A percentile compares a stretch with the other conserved stretches of the same genome.
These are phyloP conservation scores for Barnettozyma wickerhamii DNA, from an alignment of 805 yeast species.

Conservation along the genomic window DNA sequence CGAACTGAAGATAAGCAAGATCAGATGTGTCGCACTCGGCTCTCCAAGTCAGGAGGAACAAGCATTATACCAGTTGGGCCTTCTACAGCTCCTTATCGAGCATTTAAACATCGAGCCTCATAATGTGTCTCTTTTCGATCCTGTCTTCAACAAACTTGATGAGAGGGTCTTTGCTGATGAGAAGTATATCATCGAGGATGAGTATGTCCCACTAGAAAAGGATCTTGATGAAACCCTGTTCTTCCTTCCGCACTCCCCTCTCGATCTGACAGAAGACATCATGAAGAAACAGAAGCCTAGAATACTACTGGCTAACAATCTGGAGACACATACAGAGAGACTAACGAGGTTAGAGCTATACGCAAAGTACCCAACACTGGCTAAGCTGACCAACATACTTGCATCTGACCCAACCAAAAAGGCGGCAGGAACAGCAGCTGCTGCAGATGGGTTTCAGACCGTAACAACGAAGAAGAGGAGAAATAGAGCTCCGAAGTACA, in stretches of 20 bases:
- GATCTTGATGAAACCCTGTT: slow-evolving; percentile 32
- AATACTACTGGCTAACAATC: slow-evolving; percentile 47
- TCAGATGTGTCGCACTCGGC: slow-evolving; percentile 74
- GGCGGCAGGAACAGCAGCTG: not conserved
- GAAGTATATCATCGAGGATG: slow-evolving; percentile 19
- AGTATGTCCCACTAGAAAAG: slow-evolving; percentile 4
- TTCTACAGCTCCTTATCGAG: slow-evolving; percentile 40
- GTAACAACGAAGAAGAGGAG: slow-evolving; percentile 16
- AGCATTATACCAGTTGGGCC: slow-evolving; percentile 65
- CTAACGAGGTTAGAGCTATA: slow-evolving; percentile 38
- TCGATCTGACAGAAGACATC: slow-evolving; percentile 43
- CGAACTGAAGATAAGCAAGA: slow-evolving; percentile 17
- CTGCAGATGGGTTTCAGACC: slow-evolving; percentile 19
- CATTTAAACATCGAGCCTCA: slow-evolving; percentile 15
- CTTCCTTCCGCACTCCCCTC: slow-evolving; percentile 76
- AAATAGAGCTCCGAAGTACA: slow-evolving; percentile 22
- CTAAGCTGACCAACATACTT: slow-evolving; percentile 31
- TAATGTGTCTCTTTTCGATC: slow-evolving; percentile 55
- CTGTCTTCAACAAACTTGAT: slow-evolving; percentile 52
- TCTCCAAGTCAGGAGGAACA: slow-evolving; percentile 53
- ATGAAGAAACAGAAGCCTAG: slow-evolving; percentile 31
- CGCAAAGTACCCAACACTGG: slow-evolving; percentile 39
- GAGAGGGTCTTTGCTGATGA: slow-evolving; percentile 25
- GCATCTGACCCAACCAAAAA: slow-evolving; percentile 1
- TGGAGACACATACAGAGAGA: slow-evolving; percentile 51